Evolutionary conservation across 2,329 filamentous ascomycete species (phyloP).

Genomic region (Epichloe baconii): DNA sequence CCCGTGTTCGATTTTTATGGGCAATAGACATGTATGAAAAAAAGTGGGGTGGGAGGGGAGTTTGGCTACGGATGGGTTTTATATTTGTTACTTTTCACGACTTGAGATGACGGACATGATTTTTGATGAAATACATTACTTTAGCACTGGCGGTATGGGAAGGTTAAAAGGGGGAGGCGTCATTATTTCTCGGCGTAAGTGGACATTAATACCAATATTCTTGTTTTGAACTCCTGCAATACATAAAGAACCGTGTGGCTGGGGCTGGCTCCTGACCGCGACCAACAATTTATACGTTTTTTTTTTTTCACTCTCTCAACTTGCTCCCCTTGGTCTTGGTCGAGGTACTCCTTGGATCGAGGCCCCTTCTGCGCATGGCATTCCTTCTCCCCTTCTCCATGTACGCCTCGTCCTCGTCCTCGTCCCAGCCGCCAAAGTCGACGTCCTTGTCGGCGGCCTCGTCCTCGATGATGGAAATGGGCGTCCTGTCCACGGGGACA

Average conservation of each 20-base stretch:
- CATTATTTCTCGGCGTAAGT: neutral
- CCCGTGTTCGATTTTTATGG: neutral
- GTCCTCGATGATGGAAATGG: conserved; percentile 40
- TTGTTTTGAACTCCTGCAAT: neutral
- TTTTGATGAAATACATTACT: conserved; percentile 4
- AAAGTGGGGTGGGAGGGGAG: neutral
- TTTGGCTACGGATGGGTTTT: neutral
- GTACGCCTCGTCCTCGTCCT: conserved; percentile 57
- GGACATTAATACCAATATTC: neutral
- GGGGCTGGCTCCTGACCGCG: neutral
- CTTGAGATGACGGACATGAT: conserved; percentile 7
- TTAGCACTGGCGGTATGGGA: neutral
- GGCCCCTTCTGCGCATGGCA: conserved; percentile 58
- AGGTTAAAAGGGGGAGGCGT: neutral
- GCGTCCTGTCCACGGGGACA: conserved; percentile 52
- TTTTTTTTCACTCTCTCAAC: neutral
- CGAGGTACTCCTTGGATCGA: conserved; percentile 52
- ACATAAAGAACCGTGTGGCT: neutral
- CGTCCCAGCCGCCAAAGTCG: conserved; percentile 61
- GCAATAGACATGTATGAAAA: neutral
- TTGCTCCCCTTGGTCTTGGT: conserved; percentile 14
- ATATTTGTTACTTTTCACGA: conserved; percentile 1
- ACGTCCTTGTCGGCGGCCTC: conserved; percentile 31
- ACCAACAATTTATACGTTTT: too few relatives aligned
- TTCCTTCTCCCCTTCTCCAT: conserved; percentile 64